Conservation (phyloP, 2,329 filamentous ascomycete genomes). For the Pestalotiopsis sp. region DNA sequence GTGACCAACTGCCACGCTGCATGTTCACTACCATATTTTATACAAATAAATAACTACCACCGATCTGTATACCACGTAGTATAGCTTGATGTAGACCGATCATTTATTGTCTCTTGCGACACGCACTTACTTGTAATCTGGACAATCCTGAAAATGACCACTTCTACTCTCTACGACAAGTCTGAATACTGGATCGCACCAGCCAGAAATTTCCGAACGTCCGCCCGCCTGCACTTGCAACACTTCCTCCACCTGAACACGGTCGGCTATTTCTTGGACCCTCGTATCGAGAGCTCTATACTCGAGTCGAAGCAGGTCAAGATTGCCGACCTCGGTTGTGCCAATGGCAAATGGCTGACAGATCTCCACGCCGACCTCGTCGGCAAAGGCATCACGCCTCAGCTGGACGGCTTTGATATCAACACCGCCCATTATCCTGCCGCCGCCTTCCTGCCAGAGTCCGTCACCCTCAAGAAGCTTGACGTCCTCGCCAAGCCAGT, state of each 20-base stretch:
- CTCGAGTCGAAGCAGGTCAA: constrained; percentile 10
- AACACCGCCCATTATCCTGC: constrained; percentile 20
- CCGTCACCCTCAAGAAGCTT: constrained; percentile 17
- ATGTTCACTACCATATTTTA: too few relatives aligned
- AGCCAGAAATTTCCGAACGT: too few relatives aligned
- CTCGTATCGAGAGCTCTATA: constrained; percentile 8
- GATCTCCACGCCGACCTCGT: constrained; percentile 18
- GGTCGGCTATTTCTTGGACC: constrained; percentile 19
- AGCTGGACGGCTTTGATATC: constrained; percentile 24
- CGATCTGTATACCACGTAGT: too few relatives aligned
- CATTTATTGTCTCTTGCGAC: too few relatives aligned
- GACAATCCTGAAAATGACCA: too few relatives aligned
- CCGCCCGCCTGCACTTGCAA: neutral
- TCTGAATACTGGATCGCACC: too few relatives aligned
- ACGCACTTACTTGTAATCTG: too few relatives aligned
- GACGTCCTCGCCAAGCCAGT: constrained; percentile 18
- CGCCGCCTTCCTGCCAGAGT: constrained; percentile 14
- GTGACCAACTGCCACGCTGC: too few relatives aligned
- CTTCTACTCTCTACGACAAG: too few relatives aligned
- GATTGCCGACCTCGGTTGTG: constrained; percentile 25
- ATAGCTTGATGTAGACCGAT: too few relatives aligned
- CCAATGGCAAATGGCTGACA: constrained; percentile 23
- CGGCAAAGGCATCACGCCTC: constrained; percentile 10
- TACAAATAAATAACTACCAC: too few relatives aligned
- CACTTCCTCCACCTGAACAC: constrained; percentile 18